A percentile compares a stretch with the other conserved stretches of the same genome.
Evolutionary conservation across 805 yeast genomes (phyloP).

Genomic region (Teunomyces kruisii): DNA sequence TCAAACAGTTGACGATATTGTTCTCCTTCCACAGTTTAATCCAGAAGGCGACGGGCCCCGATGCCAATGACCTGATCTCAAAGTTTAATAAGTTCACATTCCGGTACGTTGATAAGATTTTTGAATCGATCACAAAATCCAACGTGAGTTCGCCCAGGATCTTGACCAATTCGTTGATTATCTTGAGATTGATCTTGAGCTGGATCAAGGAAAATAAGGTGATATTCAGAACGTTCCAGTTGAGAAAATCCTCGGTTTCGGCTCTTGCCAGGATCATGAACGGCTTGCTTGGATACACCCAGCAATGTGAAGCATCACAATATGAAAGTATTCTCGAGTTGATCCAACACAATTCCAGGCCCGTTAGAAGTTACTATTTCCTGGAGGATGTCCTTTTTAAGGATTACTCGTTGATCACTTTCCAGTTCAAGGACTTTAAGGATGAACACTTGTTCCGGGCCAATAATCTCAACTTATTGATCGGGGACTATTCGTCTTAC

Average conservation of each 20-base stretch:
- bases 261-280: conserved; percentile 16
- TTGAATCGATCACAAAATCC: conserved; percentile 8
- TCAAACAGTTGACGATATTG: conserved; percentile 25
- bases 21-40: conserved; percentile 20
- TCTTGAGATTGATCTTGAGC: conserved; percentile 47
- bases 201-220: conserved; percentile 57
- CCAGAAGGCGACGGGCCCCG: conserved; percentile 7
- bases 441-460: conserved; percentile 47
- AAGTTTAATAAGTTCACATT: conserved; percentile 17
- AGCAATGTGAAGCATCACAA: conserved; percentile 25
- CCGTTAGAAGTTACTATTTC: conserved; percentile 54
- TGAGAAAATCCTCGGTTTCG: conserved; percentile 10
- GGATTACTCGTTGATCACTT: conserved; percentile 58
- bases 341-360: conserved; percentile 27
- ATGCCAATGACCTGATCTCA: conserved; percentile 7
- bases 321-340: conserved; percentile 12
- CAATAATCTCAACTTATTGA: conserved; percentile 18
- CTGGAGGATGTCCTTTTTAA: conserved; percentile 63
- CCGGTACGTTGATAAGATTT: conserved; percentile 21
- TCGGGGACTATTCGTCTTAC: conserved; percentile 18
- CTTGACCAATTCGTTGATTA: conserved; percentile 13
- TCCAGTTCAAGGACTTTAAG: conserved; percentile 58
- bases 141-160: background rate
- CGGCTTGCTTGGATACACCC: conserved; percentile 7
- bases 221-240: conserved; percentile 11